Evolutionary conservation across 345 rosid species (phyloP), one percentile per base, ranked within the genome.

Genomic region (Combretum micranthum): DNA sequence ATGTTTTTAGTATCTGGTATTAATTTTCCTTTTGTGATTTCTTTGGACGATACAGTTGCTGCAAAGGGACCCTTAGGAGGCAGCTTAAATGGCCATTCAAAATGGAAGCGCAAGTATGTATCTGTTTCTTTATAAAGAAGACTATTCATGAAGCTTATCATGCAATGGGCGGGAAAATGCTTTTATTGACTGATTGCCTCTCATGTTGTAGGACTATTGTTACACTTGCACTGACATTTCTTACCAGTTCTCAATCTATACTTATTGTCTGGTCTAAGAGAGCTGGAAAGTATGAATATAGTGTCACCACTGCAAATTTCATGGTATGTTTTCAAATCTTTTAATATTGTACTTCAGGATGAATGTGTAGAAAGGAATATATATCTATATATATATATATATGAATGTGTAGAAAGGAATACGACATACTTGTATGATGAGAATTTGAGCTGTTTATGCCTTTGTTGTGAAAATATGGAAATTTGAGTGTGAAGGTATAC

Each of bases 261-360:
- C 93, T 93, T 0, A 93, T 93, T 50, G 97, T 89, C 3, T 93
- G 99, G 99, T 93, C 99, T 20, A 93, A 93, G 69, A 85, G 99
- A 79, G 99, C 99, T 56, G 94, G 97, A 57, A 86, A 86, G 72
- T 93, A 93, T 25, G 96, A 93, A 70, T 93, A 89, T 53, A 93
- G 99, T 63, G 96, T 89, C 49, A 89, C 99, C 17, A 93, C 99
- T 13, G 97, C 97, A 12, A 93, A 93, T 72, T 87, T 93, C 65
- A 48, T 87, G 94, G 99, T 89, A 50, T 32, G 10, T 1, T 32
- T 32, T 32, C 9, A 4, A 7, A 32, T 5, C 39, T 32, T 7
- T 7, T 32, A 32, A 32, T 32, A 32, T 32, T 32, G 3, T 32
- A 11, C 39, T 32, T 32, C 9, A 32, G 39, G 39, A 32, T 32